Base-by-base conservation (phyloP, 2,329 filamentous ascomycete genomes). In the Phaeosphaeriaceae sp. region DNA sequence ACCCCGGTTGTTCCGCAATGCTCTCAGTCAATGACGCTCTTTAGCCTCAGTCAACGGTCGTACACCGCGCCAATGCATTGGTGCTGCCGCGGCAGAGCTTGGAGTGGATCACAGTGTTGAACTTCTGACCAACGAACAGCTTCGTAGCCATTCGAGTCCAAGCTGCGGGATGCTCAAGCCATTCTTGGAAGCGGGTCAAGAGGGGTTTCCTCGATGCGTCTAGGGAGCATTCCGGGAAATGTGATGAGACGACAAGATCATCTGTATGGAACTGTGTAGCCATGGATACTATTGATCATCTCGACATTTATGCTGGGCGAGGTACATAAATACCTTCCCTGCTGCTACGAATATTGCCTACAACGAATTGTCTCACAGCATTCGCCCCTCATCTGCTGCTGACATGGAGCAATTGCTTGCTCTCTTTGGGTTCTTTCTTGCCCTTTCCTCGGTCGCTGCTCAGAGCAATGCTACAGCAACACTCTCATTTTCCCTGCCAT, bases 401-500 rank as follows among this genome's bases (percentile, higher is more conserved):
- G n/a, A n/a, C 36, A 74, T 73, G 71, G 65, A 62, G 49, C 62
- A 62, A 27, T 57, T 67, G 7, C 21, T 61, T 5, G 24, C 58
- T 9, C 25, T 71, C 1, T 47, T 71, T 7, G 36, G 62, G 21
- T 19, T 70, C 33, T 44, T 74, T 2, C 44, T 69, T n/a, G 27
- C 67, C 13, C 47, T 60, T 27, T 55, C 59, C 31, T 24, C 51
- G 13, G 62, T 49, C 21, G 33, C 54, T 42, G 66, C 68, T 6
- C 63, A 68, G 50, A 51, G 44, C 24, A 61, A 58, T 31, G 69
- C 66, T 49, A 57, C 60, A 50, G 60, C 64, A 22, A 58, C 65
- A 20, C 55, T 73, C 7, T 71, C 70, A 9, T 78, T 76, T 51
- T 53, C 64, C 9, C 54, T 67, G 1, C 74, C 76, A 15, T 63